Evolutionary conservation across 768 basidiomycete species (phyloP), one percentile per base, ranked within the genome.

Genomic region (Rhodotorula paludigena): DNA sequence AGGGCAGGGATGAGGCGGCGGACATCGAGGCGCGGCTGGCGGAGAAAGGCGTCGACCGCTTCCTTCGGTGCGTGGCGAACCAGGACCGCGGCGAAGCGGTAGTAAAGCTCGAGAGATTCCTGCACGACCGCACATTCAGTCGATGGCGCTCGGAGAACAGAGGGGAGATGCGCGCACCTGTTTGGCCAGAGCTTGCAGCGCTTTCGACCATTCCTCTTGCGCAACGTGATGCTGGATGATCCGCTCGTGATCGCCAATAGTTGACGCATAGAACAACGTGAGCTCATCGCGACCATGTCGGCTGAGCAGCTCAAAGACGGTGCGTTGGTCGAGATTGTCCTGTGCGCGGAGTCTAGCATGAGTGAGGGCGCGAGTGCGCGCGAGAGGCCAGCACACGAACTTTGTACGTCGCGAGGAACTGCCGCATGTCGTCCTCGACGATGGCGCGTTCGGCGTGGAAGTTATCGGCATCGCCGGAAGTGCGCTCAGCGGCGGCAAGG

Each of bases 361-460:
- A 9, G 35, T 33, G 32, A 38, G n/a, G 2, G 14, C n/a, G 45
- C n/a, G 16, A 38, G 18, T 12, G 64, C 18, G 51, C 7, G 51
- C 54, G 54, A 23, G 41, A 18, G 36, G 21, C 5, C 36, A 33
- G 21, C 6, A 23, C 18, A 69, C 80, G 60, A 51, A 90, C 93
- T 84, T 90, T 91, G 81, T 98, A 98, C 0, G 90, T 94, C 64
- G 89, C 87, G 54, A 98, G 85, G 78, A 99, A 98, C 53, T 92
- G 89, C 49, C 86, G 83, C 45, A 98, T 82, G 76, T 99, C 96
- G 51, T 97, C 96, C 74, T 96, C 92, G 28, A 97, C 81, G 41
- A 97, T 86, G 23, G 80, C 80, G 51, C 87, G 83, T 76, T 97
- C 93, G 6, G 86, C 82, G 55, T 85, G 83, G 38, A 98, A 79